Evolutionary conservation across 2,329 filamentous ascomycete genomes (phyloP).

Genomic region (Aspergillus felis): DNA sequence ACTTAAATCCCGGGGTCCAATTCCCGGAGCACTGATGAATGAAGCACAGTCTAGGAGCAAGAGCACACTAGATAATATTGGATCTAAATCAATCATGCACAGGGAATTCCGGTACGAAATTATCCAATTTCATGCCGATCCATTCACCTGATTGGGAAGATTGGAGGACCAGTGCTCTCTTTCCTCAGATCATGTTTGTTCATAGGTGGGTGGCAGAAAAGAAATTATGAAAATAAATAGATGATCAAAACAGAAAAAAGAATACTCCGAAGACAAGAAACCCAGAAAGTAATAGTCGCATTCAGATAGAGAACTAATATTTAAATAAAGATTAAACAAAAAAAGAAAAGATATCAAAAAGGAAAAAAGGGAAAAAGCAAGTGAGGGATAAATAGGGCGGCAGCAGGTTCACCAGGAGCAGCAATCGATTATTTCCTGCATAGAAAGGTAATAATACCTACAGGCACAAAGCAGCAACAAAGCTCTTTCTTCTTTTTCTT

Average conservation of each 20-base stretch:
- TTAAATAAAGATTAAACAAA: not conserved
- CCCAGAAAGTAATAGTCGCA: not conserved
- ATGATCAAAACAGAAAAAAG: not conserved
- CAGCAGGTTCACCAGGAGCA: not conserved
- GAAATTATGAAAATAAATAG: not conserved
- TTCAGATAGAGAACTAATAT: not conserved
- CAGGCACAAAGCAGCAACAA: not conserved
- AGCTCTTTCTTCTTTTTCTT: not conserved
- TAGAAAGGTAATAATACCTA: slow-evolving; percentile 1
- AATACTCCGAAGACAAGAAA: not conserved
- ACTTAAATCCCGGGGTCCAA: not conserved
- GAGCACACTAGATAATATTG: not conserved
- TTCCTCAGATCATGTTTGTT: not conserved
- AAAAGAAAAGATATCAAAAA: not conserved
- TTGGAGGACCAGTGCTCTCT: not conserved
- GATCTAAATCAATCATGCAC: not conserved
- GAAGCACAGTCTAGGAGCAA: too few species aligned
- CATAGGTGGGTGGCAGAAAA: not conserved
- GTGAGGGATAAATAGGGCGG: slow-evolving; percentile 3
- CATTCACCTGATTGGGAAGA: not conserved
- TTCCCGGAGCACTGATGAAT: not conserved
- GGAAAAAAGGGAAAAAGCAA: not conserved
- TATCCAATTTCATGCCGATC: slow-evolving; percentile 1
- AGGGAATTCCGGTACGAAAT: not conserved
- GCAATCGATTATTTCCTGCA: not conserved